phyloP scores from a whole-genome alignment of 176 grass and related monocot genomes.

The Bonia amplexicaulis region DNA sequence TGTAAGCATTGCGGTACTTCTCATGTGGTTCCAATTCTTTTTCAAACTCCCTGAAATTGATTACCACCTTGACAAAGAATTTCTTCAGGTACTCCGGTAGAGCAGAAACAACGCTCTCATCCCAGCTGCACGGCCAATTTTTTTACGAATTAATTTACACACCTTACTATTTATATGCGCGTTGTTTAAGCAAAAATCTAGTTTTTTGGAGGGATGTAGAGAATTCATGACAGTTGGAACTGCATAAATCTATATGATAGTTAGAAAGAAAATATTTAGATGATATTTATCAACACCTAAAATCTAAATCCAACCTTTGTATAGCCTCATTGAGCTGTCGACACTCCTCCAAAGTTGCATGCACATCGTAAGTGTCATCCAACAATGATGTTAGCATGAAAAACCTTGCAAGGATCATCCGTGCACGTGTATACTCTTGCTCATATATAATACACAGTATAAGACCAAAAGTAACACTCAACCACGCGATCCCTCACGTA shows the following conservation, averaged over 20 bases:
- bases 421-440: neutral
- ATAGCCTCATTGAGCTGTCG: conserved; percentile 26
- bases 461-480: conserved; percentile 35
- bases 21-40: neutral
- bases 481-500: conserved; percentile 34
- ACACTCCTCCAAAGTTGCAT: conserved; percentile 40
- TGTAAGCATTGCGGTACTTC: conserved; percentile 22
- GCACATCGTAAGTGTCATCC: conserved; percentile 52
- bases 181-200: neutral
- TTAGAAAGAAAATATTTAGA: no score
- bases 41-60: conserved; percentile 24
- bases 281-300: no score
- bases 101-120: neutral
- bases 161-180: no score
- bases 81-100: conserved; percentile 25
- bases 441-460: conserved; percentile 31
- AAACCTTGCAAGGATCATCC: conserved; percentile 23
- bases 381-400: neutral
- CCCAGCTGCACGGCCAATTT: conserved; percentile 34
- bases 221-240: no score
- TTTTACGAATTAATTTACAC: neutral
- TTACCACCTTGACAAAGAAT: conserved; percentile 18
- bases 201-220: no score
- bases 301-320: conserved; percentile 13
- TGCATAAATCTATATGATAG: no score